Conservation (phyloP, 495 filamentous ascomycete genomes). For the Neurospora sublineolata region DNA sequence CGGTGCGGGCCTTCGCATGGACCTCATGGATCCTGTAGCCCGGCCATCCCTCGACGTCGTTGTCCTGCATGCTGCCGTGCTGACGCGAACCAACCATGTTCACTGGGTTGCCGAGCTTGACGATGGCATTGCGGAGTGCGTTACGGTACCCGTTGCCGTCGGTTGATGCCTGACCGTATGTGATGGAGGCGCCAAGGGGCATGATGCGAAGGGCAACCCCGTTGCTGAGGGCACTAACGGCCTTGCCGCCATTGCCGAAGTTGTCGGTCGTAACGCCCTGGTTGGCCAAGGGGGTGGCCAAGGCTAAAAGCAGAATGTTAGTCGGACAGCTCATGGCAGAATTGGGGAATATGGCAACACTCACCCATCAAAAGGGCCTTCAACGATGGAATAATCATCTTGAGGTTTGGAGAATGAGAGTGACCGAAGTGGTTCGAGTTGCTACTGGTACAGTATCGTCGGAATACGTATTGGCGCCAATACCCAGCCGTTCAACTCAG, state of each 20-base stretch:
- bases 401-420: not conserved
- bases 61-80: conserved; percentile 39
- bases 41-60: conserved; percentile 41
- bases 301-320: conserved; percentile 3
- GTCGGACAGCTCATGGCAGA: not conserved
- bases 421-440: not conserved
- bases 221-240: conserved; percentile 9
- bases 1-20: conserved; percentile 18
- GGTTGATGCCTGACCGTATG: conserved; percentile 28
- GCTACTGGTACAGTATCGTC: not conserved
- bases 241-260: conserved; percentile 5
- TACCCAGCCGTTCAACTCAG: not conserved
- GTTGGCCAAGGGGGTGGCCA: conserved; percentile 15
- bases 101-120: conserved; percentile 22
- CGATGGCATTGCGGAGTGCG: conserved; percentile 17
- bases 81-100: conserved; percentile 40
- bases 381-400: conserved; percentile 4
- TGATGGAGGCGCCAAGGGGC: conserved; percentile 47
- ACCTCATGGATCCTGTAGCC: conserved; percentile 38
- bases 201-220: conserved; percentile 34
- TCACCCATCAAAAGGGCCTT: conserved; percentile 5
- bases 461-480: not conserved
- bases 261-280: conserved; percentile 15
- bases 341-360: not conserved
- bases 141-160: conserved; percentile 29